Conservation (phyloP, 2,329 filamentous ascomycete species). For the Ramichloridium luteum region DNA sequence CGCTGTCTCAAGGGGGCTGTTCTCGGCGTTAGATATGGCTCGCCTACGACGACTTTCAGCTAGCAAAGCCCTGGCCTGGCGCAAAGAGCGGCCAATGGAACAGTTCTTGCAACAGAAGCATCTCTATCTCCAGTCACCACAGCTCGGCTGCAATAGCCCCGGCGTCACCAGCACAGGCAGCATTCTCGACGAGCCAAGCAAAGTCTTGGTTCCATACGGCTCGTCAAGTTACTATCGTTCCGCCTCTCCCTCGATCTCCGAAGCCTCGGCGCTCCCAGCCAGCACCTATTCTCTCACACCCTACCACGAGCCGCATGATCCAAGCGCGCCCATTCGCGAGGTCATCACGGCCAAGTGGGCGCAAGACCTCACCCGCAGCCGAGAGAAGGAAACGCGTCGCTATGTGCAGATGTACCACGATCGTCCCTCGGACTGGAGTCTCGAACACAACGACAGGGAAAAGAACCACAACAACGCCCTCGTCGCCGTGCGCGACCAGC, state of each 20-base stretch:
- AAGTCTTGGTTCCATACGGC: conserved; percentile 21
- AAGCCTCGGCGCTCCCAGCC: conserved; percentile 9
- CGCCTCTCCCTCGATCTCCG: conserved; percentile 20
- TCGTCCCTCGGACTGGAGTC: conserved; percentile 49
- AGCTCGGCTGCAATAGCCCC: conserved; percentile 13
- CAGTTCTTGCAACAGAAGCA: conserved; percentile 18
- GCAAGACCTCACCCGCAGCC: conserved; percentile 54
- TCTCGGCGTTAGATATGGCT: conserved; percentile 64
- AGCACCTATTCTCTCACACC: conserved; percentile 43
- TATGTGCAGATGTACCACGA: conserved; percentile 50
- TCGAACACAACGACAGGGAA: conserved; percentile 39
- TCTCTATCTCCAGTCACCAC: conserved; percentile 12
- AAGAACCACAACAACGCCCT: conserved; percentile 13
- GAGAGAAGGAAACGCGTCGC: conserved; percentile 58
- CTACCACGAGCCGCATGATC: conserved; percentile 38
- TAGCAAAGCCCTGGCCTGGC: conserved; percentile 68
- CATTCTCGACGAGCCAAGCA: conserved; percentile 18
- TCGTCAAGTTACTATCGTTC: conserved; percentile 24
- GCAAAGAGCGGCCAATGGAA: conserved; percentile 26
- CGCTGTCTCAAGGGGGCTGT: conserved; percentile 57
- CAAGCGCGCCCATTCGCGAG: conserved; percentile 49
- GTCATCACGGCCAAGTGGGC: conserved; percentile 75
- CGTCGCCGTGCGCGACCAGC: conserved; percentile 15
- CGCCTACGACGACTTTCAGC: conserved; percentile 75
- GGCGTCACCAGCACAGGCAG: conserved; percentile 17